Percentiles rank a stretch among this genome's conserved stretches.
Conservation (phyloP, 257 asterid genomes). For the Jacaranda mimosifolia region DNA sequence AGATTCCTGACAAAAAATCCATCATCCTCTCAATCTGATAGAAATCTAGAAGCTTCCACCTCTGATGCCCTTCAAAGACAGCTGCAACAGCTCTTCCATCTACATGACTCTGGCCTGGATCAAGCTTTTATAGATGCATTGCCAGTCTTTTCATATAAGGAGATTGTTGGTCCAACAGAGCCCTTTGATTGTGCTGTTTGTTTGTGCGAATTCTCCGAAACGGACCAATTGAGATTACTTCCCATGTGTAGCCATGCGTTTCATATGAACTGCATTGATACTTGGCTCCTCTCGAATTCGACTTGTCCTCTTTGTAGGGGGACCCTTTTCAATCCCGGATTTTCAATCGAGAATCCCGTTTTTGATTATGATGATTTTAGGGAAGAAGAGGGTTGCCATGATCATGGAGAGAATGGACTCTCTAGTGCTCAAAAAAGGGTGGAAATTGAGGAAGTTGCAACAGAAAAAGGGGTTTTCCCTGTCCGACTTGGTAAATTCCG, state of each 20-base stretch:
- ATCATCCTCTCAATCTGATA: conserved; percentile 38
- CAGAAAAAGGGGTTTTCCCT: conserved; percentile 40
- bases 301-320: conserved; percentile 63
- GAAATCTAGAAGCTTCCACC: conserved; percentile 38
- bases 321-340: conserved; percentile 43
- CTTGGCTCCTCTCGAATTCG: conserved; percentile 62
- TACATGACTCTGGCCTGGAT: conserved; percentile 63
- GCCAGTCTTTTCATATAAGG: conserved; percentile 57
- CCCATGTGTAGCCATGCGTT: conserved; percentile 63
- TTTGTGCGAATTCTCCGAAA: conserved; percentile 51
- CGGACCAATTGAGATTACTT: conserved; percentile 55
- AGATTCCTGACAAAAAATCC: conserved; percentile 44
- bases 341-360: conserved; percentile 37
- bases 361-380: conserved; percentile 44
- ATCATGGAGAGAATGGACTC: conserved; percentile 32
- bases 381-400: conserved; percentile 40
- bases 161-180: conserved; percentile 53
- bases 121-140: conserved; percentile 61
- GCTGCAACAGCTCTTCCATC: conserved; percentile 59
- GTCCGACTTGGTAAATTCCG: conserved; percentile 73
- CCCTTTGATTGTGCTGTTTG: conserved; percentile 69
- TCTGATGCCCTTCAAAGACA: conserved; percentile 60
- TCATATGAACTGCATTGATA: conserved; percentile 59
- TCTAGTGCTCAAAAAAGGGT: conserved; percentile 36
- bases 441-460: conserved; percentile 42